phyloP scores from a whole-genome alignment of 1,284 basidiomycete species.

The Cryptococcus sp. region DNA sequence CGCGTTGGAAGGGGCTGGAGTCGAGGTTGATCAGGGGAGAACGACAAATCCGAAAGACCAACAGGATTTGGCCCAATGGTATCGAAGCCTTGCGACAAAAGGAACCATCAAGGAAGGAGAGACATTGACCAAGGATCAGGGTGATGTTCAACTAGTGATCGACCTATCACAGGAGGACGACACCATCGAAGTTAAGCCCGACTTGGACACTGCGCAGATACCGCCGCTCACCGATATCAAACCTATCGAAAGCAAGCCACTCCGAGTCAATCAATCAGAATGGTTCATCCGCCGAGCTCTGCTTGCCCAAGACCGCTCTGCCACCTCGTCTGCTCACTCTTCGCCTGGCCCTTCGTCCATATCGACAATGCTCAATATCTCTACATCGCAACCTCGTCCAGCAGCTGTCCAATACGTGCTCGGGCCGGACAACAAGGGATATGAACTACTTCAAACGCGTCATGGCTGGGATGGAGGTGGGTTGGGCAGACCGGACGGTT shows the following conservation, averaged over 20 bases:
- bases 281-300: constrained; percentile 47
- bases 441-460: constrained; percentile 26
- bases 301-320: constrained; percentile 1
- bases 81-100: constrained; percentile 17
- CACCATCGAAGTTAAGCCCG: not conserved
- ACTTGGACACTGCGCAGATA: not conserved
- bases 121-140: not conserved
- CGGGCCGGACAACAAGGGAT: constrained; percentile 43
- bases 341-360: constrained; percentile 19
- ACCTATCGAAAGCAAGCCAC: constrained; percentile 1
- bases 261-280: constrained; percentile 30
- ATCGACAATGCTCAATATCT: constrained; percentile 26
- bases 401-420: constrained; percentile 29
- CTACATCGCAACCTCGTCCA: constrained; percentile 3
- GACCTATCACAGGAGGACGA: not conserved
- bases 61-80: constrained; percentile 33
- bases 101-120: not conserved
- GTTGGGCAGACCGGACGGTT: constrained; percentile 29
- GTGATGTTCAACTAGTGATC: not conserved
- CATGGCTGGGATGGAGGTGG: constrained; percentile 44
- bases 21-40: constrained; percentile 19
- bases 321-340: constrained; percentile 3
- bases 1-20: constrained; percentile 22
- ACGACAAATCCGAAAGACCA: constrained; percentile 6
- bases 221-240: not conserved